Conservation (phyloP, 805 yeast genomes). For the Starmerella scarabaei region DNA sequence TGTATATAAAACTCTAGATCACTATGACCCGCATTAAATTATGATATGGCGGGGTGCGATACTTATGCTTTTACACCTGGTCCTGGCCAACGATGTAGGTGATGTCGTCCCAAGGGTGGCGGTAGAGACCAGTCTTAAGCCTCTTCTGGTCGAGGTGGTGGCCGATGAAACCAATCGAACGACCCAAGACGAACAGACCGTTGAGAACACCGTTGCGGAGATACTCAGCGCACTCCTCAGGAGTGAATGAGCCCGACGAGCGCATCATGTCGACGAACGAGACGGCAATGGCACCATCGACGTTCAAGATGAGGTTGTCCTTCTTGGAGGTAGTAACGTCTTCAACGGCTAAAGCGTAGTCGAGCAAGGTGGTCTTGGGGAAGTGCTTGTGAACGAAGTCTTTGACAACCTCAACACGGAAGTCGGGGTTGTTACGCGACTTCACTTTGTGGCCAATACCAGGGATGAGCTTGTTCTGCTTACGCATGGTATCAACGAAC, state of each 20-base stretch:
- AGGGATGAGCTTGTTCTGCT: constrained; percentile 36
- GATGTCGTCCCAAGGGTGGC: constrained; percentile 39
- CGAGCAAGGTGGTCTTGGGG: constrained; percentile 33
- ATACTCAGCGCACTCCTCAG: constrained; percentile 35
- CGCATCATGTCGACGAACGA: constrained; percentile 34
- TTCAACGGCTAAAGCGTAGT: constrained; percentile 37
- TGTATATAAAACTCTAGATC: too few relatives aligned
- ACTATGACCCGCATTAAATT: too few relatives aligned
- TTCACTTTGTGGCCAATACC: constrained; percentile 38
- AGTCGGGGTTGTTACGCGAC: constrained; percentile 37
- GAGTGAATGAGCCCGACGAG: constrained; percentile 34
- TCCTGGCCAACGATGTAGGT: constrained; percentile 33
- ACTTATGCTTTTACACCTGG: too few relatives aligned
- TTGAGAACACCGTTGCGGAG: constrained; percentile 35
- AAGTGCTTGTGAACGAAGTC: constrained; percentile 34
- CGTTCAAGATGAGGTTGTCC: constrained; percentile 35
- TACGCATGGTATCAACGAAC: constrained; percentile 36
- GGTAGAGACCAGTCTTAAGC: constrained; percentile 34
- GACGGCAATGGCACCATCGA: constrained; percentile 36
- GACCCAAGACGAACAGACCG: constrained; percentile 35
- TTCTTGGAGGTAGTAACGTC: constrained; percentile 39
- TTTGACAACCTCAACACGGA: constrained; percentile 37
- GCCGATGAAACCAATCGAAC: constrained; percentile 36
- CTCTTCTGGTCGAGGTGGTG: constrained; percentile 38
- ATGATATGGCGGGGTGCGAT: too few relatives aligned